Base-by-base conservation (phyloP, 495 filamentous ascomycete genomes). In the Trichocladium antarcticum region DNA sequence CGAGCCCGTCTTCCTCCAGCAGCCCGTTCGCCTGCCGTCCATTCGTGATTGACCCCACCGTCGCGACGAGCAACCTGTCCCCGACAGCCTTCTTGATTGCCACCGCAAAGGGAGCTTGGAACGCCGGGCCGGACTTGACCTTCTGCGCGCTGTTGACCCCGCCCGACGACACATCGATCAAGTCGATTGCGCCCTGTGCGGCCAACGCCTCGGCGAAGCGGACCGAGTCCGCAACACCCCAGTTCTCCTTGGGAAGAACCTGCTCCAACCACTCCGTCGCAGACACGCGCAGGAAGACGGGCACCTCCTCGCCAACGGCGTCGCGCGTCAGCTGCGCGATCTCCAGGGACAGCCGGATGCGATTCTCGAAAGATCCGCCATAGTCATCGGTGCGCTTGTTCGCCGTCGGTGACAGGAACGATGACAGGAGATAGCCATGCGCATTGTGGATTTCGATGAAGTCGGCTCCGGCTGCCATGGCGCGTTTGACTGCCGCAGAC, bases 351-450 rank as follows among this genome's bases (percentile, higher is more conserved):
- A 83, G 62, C 0, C 79, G 68, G 21, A 68, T 74, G 17, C 80
- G 72, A 62, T 85, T 83, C 66, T 80, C 74, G 45, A 84, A 80
- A 37, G 61, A 65, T 21, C 82, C 82, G 16, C 82, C 82, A 55
- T 84, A 85, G n/a, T 67, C 48, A 57, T 85, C 82, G 6, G 73
- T 79, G 14, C 81, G 69, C 42, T 68, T 65, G 66, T 84, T 84
- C 40, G 69, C 66, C 2, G 66, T 66, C 2, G 77, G 79, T 20
- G 62, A 64, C 17, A 64, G 55, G 49, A 67, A 66, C 58, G 57
- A 64, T 66, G 69, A 69, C 17, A 80, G 60, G 36, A 82, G 60
- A 62, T 79, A 82, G 21, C 79, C 77, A 63, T 82, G 77, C 16
- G 78, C 76, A 22, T 59, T 73, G 63, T 81, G 77, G 28, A 81